phyloP scores from a whole-genome alignment of 1,139 yeast species.

The Geotrichum aggregatum region DNA sequence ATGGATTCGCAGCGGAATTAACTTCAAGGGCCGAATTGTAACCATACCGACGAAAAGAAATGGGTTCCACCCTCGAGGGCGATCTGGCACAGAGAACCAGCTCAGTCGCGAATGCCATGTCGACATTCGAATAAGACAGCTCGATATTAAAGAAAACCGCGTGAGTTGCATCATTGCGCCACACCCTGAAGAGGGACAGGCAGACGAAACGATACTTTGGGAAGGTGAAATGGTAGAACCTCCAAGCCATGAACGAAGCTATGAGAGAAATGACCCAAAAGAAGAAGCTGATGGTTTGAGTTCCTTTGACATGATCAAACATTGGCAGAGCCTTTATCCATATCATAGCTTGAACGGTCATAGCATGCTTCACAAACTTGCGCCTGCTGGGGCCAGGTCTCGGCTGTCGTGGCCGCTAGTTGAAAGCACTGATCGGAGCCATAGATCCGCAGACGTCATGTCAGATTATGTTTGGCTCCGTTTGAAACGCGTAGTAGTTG shows the following conservation, averaged over 20 bases:
- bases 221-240: conserved; percentile 11
- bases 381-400: neutral
- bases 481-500: neutral
- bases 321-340: conserved; percentile 14
- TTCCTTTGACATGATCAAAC: conserved; percentile 7
- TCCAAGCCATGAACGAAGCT: neutral
- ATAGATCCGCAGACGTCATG: neutral
- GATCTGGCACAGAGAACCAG: neutral
- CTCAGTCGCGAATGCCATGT: neutral
- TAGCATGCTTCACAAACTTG: neutral
- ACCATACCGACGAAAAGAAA: neutral
- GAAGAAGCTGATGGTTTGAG: neutral
- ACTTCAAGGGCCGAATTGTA: neutral
- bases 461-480: conserved; percentile 14
- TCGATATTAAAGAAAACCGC: conserved; percentile 2
- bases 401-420: neutral
- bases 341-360: conserved; percentile 10
- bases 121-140: conserved; percentile 1
- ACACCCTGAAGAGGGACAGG: neutral
- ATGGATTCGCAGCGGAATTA: conserved; percentile 7
- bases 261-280: neutral
- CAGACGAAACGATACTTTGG: neutral
- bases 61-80: neutral
- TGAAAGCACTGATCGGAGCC: neutral
- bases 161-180: neutral